Evolutionary conservation across 495 filamentous ascomycete species (phyloP).

Genomic region (Xylaria curta): DNA sequence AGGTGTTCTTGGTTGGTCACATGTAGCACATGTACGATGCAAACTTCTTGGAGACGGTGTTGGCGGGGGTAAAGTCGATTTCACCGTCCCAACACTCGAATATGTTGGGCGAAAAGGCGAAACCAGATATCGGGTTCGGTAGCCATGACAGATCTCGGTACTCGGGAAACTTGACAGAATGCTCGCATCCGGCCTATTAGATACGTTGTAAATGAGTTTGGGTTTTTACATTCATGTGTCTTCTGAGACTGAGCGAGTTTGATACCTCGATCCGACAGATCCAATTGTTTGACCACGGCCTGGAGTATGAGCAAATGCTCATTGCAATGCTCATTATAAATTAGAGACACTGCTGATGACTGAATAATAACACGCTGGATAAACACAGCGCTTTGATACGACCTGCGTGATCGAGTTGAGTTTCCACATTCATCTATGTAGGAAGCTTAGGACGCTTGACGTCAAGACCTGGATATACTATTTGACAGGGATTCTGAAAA

Average conservation of each 20-base stretch:
- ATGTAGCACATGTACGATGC: slow-evolving; percentile 3
- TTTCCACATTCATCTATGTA: not conserved
- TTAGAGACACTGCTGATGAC: not conserved
- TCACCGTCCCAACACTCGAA: not conserved
- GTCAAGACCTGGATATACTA: not conserved
- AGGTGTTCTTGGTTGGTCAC: not conserved
- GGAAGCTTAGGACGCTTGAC: not conserved
- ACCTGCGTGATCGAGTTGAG: not conserved
- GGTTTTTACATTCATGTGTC: not conserved
- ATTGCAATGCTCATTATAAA: not conserved
- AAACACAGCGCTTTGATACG: not conserved
- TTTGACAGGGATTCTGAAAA: not conserved
- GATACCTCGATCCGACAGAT: not conserved
- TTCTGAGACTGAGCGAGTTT: not conserved
- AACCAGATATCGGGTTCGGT: not conserved
- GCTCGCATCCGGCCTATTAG: not conserved
- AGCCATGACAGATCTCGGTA: not conserved
- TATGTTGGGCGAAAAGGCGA: not conserved
- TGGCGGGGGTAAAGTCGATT: not conserved
- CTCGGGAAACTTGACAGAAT: not conserved
- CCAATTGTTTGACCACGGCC: not conserved
- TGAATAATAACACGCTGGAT: not conserved
- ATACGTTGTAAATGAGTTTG: not conserved
- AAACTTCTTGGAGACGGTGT: not conserved
- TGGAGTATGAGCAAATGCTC: not conserved